Conservation (phyloP, 1,284 basidiomycete genomes). For the Neolentinus lepideus region DNA sequence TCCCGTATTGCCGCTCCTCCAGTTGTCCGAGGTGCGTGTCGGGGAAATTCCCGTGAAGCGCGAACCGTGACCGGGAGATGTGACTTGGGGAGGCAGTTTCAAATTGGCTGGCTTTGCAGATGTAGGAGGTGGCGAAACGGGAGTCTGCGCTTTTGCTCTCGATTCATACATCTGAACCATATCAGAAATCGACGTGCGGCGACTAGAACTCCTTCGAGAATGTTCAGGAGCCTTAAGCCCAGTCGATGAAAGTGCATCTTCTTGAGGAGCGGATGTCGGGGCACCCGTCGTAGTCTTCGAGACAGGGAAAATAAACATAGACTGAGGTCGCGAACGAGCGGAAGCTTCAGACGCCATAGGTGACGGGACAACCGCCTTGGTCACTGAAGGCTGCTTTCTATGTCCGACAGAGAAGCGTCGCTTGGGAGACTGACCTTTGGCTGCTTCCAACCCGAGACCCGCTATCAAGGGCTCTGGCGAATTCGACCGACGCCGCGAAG, state of each 20-base stretch:
- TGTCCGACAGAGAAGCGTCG: conserved; percentile 12
- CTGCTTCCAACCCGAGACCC: neutral
- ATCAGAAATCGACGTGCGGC: conserved; percentile 69
- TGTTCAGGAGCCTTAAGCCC: conserved; percentile 30
- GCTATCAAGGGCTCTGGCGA: neutral
- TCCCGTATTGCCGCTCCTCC: neutral
- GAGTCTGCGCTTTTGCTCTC: conserved; percentile 30
- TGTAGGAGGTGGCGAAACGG: conserved; percentile 23
- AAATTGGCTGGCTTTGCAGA: conserved; percentile 23
- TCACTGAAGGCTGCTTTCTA: conserved; percentile 12
- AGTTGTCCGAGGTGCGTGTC: conserved; percentile 16
- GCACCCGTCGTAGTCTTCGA: conserved; percentile 34
- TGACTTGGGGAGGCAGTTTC: conserved; percentile 10
- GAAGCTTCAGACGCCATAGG: conserved; percentile 12
- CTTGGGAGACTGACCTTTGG: conserved; percentile 1
- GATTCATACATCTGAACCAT: conserved; percentile 77
- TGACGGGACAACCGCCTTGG: conserved; percentile 4
- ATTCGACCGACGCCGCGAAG: neutral
- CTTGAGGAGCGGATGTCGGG: conserved; percentile 15
- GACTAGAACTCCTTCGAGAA: conserved; percentile 14
- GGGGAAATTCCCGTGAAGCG: conserved; percentile 25
- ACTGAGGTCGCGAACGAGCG: conserved; percentile 52
- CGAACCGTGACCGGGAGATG: conserved; percentile 16
- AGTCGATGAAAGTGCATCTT: conserved; percentile 9
- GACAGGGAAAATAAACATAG: conserved; percentile 61